Conservation (phyloP, 139 green algal species). For the Chlamydomonas sp. region DNA sequence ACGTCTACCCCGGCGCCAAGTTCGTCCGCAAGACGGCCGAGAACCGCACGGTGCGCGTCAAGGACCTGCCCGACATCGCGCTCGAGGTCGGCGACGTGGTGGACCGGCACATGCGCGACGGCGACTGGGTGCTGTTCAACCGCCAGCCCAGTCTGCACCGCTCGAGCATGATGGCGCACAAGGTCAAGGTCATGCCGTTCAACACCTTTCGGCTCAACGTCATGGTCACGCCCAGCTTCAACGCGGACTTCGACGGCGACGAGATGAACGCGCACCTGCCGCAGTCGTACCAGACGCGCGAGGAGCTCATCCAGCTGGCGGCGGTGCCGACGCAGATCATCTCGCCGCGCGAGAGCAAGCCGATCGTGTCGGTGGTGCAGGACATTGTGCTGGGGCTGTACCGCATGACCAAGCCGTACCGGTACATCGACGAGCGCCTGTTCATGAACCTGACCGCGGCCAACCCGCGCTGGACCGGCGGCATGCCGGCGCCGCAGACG, state of each 20-base stretch:
- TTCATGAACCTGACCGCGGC: slow-evolving; percentile 1
- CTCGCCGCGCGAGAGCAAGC: slow-evolving; percentile 77
- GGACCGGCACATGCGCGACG: slow-evolving; percentile 86
- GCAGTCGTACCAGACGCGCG: slow-evolving; percentile 65
- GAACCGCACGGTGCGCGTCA: not conserved
- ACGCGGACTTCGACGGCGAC: slow-evolving; percentile 97
- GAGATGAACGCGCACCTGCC: slow-evolving; percentile 99
- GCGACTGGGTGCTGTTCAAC: slow-evolving; percentile 97
- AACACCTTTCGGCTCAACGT: slow-evolving; percentile 61
- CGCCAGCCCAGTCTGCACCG: slow-evolving; percentile 94
- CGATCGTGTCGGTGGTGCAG: slow-evolving; percentile 90
- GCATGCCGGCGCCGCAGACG: not conserved
- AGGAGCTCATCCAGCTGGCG: slow-evolving; percentile 90
- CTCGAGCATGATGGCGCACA: slow-evolving; percentile 94
- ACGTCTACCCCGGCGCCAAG: slow-evolving; percentile 84
- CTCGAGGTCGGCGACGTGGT: slow-evolving; percentile 40
- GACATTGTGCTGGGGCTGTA: slow-evolving; percentile 13
- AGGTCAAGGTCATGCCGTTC: slow-evolving; percentile 73
- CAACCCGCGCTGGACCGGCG: not conserved
- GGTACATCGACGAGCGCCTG: not conserved
- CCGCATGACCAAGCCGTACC: slow-evolving; percentile 6
- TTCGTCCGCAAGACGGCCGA: slow-evolving; percentile 53
- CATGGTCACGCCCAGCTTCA: slow-evolving; percentile 91
- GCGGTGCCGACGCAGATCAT: slow-evolving; percentile 91
- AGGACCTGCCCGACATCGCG: not conserved